Evolutionary conservation across 257 asterid species (phyloP).

Genomic region (Nicotiana benthamiana): DNA sequence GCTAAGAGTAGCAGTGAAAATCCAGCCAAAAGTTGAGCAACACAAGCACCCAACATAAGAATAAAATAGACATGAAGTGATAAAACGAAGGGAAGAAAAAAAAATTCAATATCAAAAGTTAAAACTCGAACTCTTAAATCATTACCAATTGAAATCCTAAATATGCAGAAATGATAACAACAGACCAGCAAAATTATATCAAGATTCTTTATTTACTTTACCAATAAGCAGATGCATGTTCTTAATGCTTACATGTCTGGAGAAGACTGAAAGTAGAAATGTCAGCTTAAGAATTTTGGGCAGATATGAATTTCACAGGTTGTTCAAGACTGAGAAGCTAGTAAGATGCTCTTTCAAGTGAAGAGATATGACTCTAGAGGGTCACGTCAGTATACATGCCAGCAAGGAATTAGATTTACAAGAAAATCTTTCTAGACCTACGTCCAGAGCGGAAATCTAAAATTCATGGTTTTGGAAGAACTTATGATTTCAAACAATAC

Average conservation of each 20-base stretch:
- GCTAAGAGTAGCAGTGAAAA: conserved; percentile 11
- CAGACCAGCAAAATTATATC: neutral
- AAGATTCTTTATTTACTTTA: neutral
- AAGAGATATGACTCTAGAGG: neutral
- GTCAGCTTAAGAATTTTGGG: neutral
- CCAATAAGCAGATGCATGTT: neutral
- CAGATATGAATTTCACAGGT: neutral
- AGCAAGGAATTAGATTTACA: neutral
- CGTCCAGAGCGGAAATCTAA: neutral
- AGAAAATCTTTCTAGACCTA: conserved; percentile 1
- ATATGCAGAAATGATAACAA: neutral
- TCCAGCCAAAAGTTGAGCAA: conserved; percentile 2
- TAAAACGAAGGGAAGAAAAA: neutral
- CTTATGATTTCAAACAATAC: neutral
- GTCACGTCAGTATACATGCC: neutral
- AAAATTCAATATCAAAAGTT: neutral
- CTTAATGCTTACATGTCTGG: neutral
- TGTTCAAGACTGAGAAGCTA: neutral
- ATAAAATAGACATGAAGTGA: neutral
- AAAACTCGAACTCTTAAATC: neutral
- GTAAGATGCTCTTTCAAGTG: neutral
- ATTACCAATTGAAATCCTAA: neutral
- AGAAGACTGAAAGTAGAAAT: neutral
- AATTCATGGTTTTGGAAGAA: neutral
- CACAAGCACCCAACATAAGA: neutral